Percentiles rank a stretch among this genome's conserved stretches.
Evolutionary conservation across 257 asterid species (phyloP).

Genomic region (Eustoma russellianum): DNA sequence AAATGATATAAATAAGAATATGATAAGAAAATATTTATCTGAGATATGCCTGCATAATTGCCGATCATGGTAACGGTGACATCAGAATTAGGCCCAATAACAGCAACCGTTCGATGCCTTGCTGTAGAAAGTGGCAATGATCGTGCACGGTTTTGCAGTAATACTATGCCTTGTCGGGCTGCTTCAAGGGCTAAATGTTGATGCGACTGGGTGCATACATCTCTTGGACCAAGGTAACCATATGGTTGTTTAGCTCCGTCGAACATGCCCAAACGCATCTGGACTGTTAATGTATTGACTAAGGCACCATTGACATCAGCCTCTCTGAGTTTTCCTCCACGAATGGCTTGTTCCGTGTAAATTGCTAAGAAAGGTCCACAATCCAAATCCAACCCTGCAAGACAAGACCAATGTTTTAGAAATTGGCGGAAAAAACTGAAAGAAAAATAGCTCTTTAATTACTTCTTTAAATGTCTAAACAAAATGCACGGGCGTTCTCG

Average conservation of each 20-base stretch:
- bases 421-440: no score
- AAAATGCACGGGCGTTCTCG: no score
- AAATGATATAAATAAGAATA: no score
- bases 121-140: conserved; percentile 57
- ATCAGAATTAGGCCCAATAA: conserved; percentile 87
- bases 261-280: conserved; percentile 88
- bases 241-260: conserved; percentile 67
- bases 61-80: conserved; percentile 78
- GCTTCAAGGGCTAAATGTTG: conserved; percentile 75
- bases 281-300: conserved; percentile 50
- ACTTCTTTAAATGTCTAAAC: no score
- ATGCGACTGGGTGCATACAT: conserved; percentile 74
- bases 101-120: conserved; percentile 42
- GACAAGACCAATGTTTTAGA: not conserved
- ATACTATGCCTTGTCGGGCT: conserved; percentile 87
- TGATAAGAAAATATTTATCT: not conserved
- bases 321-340: conserved; percentile 45
- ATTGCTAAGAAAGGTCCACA: conserved; percentile 85
- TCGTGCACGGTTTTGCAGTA: conserved; percentile 54
- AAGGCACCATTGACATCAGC: conserved; percentile 56
- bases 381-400: conserved; percentile 73
- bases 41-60: conserved; percentile 70
- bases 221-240: conserved; percentile 56
- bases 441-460: no score
- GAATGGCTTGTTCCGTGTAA: conserved; percentile 54